Evolutionary conservation across 2,329 filamentous ascomycete species (phyloP).

Genomic region (Setomelanomma holmii): DNA sequence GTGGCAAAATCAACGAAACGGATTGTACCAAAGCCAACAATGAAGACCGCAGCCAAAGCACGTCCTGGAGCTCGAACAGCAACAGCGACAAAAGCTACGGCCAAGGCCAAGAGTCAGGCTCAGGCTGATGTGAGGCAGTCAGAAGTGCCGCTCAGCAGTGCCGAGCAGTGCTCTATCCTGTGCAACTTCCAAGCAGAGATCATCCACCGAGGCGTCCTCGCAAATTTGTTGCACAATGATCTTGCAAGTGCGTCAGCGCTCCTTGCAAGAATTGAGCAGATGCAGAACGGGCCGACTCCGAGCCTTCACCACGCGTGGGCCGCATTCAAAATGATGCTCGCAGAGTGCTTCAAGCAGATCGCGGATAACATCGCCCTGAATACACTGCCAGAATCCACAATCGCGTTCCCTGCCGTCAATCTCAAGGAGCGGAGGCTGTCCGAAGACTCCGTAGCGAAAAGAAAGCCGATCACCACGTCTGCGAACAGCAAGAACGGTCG

Average conservation of each 20-base stretch:
- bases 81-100: constrained; percentile 22
- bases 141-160: constrained; percentile 17
- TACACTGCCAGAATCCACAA: constrained; percentile 88
- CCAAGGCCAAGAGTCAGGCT: constrained; percentile 11
- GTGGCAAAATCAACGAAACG: constrained; percentile 16
- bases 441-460: constrained; percentile 25
- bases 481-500: constrained; percentile 22
- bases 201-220: constrained; percentile 59
- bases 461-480: constrained; percentile 10
- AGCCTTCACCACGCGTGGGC: constrained; percentile 62
- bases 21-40: constrained; percentile 9
- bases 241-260: constrained; percentile 35
- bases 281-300: constrained; percentile 48
- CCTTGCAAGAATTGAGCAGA: constrained; percentile 31
- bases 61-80: constrained; percentile 22
- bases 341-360: constrained; percentile 75
- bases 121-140: constrained; percentile 2
- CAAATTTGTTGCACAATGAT: constrained; percentile 43
- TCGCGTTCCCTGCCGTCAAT: constrained; percentile 78
- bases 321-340: constrained; percentile 71
- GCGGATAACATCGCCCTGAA: constrained; percentile 84
- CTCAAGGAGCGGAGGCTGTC: constrained; percentile 35
- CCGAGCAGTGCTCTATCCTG: constrained; percentile 49
- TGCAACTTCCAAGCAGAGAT: constrained; percentile 56
- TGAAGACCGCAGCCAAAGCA: constrained; percentile 19